These are phyloP conservation scores for Cercophora newfieldiana DNA, from an alignment of 495 filamentous ascomycete genomes.

Conservation along the genomic window DNA sequence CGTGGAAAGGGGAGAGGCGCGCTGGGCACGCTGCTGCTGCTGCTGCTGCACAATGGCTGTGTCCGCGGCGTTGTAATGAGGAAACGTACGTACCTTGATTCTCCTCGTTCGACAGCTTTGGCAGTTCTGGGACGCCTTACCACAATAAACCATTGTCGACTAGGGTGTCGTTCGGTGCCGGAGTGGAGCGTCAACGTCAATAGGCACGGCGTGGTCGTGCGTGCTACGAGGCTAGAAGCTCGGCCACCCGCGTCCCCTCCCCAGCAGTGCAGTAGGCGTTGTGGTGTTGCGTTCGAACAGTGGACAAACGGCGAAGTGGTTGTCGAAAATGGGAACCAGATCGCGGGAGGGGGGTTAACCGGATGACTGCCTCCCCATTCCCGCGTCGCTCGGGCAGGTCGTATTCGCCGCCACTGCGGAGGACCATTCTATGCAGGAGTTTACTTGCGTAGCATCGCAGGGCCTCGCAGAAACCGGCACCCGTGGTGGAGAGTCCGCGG, in stretches of 20 bases:
- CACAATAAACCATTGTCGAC: constrained; percentile 64
- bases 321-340: constrained; percentile 36
- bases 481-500: neutral
- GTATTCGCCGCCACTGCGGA: constrained; percentile 17
- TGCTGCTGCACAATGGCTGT: neutral
- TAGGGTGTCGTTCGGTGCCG: neutral
- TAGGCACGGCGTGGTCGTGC: neutral
- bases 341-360: constrained; percentile 24
- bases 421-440: constrained; percentile 9
- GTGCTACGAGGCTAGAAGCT: constrained; percentile 15
- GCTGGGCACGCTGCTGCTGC: neutral
- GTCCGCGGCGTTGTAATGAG: neutral
- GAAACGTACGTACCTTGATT: constrained; percentile 54
- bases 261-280: constrained; percentile 12
- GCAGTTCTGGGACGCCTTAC: constrained; percentile 69
- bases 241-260: constrained; percentile 17
- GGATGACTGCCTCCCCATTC: constrained; percentile 25
- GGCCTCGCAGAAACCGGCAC: constrained; percentile 2
- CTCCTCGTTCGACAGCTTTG: constrained; percentile 63
- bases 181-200: neutral
- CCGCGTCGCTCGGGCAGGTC: constrained; percentile 13
- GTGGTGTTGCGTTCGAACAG: constrained; percentile 19
- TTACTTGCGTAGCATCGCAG: constrained; percentile 2
- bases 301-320: constrained; percentile 19
- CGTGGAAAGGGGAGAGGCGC: neutral